A percentile compares a stretch with the other conserved stretches of the same genome.
Conservation (phyloP, 306 rosid genomes). For the Begonia loranthoides region DNA sequence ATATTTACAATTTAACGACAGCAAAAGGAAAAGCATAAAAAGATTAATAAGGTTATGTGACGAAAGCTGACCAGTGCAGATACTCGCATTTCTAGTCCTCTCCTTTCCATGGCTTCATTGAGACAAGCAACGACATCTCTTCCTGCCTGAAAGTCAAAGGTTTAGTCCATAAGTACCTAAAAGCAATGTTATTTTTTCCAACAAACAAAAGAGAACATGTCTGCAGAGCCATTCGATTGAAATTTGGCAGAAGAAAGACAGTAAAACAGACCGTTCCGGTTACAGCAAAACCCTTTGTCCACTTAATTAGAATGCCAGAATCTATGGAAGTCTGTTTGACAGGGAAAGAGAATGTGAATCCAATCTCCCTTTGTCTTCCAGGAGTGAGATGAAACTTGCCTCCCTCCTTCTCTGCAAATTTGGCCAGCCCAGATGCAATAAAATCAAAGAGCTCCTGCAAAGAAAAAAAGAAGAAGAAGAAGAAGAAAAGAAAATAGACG, state of each 20-base stretch:
- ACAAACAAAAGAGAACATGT: slow-evolving; percentile 5
- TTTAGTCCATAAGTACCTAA: too few species aligned
- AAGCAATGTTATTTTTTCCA: slow-evolving; percentile 4
- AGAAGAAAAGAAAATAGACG: not conserved
- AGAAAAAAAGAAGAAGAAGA: not conserved
- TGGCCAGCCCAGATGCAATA: slow-evolving; percentile 63
- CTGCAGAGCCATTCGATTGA: not conserved
- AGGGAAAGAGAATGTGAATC: slow-evolving; percentile 95
- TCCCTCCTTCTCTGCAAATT: slow-evolving; percentile 51
- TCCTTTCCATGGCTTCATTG: slow-evolving; percentile 81
- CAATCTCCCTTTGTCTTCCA: slow-evolving; percentile 63
- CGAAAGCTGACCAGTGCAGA: slow-evolving; percentile 66
- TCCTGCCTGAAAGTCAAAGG: slow-evolving; percentile 33
- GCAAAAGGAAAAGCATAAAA: too few species aligned
- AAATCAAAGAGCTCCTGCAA: slow-evolving; percentile 72
- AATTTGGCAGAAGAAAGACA: not conserved
- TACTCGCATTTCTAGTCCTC: slow-evolving; percentile 64
- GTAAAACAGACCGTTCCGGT: slow-evolving; percentile 63
- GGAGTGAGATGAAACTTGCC: slow-evolving; percentile 29
- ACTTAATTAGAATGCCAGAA: slow-evolving; percentile 80
- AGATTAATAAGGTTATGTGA: not conserved
- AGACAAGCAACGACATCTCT: slow-evolving; percentile 90
- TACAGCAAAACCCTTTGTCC: slow-evolving; percentile 93
- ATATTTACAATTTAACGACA: too few species aligned
- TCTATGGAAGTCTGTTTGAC: slow-evolving; percentile 77